Evolutionary conservation across 768 basidiomycete genomes (phyloP).

Genomic region (Stropharia rugosoannulata): DNA sequence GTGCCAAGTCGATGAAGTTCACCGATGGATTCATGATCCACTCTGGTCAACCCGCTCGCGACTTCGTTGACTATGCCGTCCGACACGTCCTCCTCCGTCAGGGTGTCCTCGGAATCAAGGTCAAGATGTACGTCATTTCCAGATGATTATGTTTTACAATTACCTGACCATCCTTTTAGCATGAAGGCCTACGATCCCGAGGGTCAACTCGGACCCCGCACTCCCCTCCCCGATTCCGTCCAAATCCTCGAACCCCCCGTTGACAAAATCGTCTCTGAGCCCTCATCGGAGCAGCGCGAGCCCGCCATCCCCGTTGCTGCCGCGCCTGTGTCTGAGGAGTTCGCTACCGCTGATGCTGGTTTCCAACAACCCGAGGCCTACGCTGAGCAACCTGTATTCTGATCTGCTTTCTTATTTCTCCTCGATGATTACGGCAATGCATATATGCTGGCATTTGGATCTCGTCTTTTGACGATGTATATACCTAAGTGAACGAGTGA

Average conservation of each 20-base stretch:
- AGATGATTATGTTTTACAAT: constrained; percentile 10
- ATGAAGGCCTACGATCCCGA: constrained; percentile 98
- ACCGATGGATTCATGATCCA: constrained; percentile 99
- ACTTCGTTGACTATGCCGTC: constrained; percentile 97
- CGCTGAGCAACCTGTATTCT: constrained; percentile 59
- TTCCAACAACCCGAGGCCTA: constrained; percentile 41
- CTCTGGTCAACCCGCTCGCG: constrained; percentile 95
- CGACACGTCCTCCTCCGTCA: constrained; percentile 97
- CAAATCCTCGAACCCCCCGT: constrained; percentile 85
- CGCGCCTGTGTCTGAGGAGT: constrained; percentile 49
- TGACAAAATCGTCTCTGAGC: constrained; percentile 88
- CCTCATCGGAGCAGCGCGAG: constrained; percentile 87
- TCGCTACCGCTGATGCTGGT: constrained; percentile 40
- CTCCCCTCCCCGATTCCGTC: constrained; percentile 95
- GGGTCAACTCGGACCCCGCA: constrained; percentile 84
- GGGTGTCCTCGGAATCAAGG: constrained; percentile 99
- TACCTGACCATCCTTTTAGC: constrained; percentile 37
- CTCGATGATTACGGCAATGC: constrained; percentile 12
- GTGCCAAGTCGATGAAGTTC: constrained; percentile 99
- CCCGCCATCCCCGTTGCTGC: constrained; percentile 53
- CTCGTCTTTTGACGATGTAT: constrained; percentile 4
- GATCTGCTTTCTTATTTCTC: constrained; percentile 26
- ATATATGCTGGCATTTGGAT: constrained; percentile 6
- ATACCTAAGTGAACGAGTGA: neutral
- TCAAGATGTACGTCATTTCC: constrained; percentile 77